A percentile compares a stretch with the other conserved stretches of the same genome.
phyloP scores from a whole-genome alignment of 768 basidiomycete species.

The Suillus bovinus region DNA sequence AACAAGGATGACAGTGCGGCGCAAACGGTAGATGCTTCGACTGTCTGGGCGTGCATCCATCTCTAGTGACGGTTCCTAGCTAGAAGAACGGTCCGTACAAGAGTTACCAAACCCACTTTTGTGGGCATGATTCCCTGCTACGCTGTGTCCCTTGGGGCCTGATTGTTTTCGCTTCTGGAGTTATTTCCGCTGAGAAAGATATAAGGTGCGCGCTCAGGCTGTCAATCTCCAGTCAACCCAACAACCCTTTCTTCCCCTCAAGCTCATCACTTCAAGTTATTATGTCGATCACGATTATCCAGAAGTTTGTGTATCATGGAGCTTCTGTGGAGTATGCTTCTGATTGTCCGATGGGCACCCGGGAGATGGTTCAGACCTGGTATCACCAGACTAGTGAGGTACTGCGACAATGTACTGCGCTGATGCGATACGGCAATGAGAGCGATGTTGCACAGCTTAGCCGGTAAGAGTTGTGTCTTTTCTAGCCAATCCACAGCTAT shows the following conservation, averaged over 20 bases:
- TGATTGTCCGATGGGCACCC: constrained; percentile 1
- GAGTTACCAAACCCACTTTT: constrained; percentile 8
- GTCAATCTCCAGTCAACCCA: background rate
- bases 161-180: constrained; percentile 7
- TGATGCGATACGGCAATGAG: background rate
- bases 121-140: background rate
- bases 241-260: background rate
- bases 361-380: constrained; percentile 6
- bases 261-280: background rate
- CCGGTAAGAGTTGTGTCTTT: background rate
- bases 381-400: constrained; percentile 7
- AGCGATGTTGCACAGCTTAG: background rate
- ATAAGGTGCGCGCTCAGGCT: background rate
- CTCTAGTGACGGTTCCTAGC: constrained; percentile 1
- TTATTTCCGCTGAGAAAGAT: background rate
- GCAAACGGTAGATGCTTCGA: background rate
- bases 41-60: background rate
- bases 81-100: constrained; percentile 6
- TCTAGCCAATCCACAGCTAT: background rate
- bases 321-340: constrained; percentile 2
- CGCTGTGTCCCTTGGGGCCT: background rate
- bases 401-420: constrained; percentile 3
- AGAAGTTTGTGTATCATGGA: constrained; percentile 5
- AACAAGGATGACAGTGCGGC: background rate
- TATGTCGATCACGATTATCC: constrained; percentile 5